Percentiles rank a stretch among this genome's conserved stretches.
Conservation (phyloP, 2,329 filamentous ascomycete species). For the Ramularia endophylla region DNA sequence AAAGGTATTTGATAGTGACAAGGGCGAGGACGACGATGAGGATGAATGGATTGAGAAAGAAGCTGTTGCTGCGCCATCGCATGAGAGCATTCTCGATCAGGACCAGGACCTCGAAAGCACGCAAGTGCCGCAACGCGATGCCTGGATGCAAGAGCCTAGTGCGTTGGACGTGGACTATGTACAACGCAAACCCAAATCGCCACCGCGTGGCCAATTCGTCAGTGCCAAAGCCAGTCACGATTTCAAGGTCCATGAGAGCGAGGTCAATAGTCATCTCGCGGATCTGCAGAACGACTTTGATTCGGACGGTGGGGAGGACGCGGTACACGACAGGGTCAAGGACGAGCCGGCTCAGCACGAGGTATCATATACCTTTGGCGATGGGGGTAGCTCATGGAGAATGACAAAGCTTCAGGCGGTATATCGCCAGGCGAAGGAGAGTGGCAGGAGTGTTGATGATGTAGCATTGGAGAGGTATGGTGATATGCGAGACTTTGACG, state of each 20-base stretch:
- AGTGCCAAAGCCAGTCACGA: conserved; percentile 55
- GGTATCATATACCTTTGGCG: conserved; percentile 80
- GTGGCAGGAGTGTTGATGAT: conserved; percentile 67
- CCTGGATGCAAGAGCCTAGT: conserved; percentile 91
- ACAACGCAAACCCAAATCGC: conserved; percentile 49
- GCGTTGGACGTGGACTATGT: conserved; percentile 80
- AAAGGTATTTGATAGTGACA: conserved; percentile 31
- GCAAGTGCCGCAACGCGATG: conserved; percentile 59
- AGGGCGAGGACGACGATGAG: conserved; percentile 40
- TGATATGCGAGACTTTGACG: conserved; percentile 76
- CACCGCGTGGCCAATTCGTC: conserved; percentile 40
- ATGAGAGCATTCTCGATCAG: conserved; percentile 41
- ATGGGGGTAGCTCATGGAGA: conserved; percentile 84
- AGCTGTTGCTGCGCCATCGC: conserved; percentile 34
- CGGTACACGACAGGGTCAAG: conserved; percentile 32
- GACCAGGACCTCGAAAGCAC: conserved; percentile 33
- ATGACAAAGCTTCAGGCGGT: conserved; percentile 92
- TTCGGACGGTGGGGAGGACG: conserved; percentile 46
- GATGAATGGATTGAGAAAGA: conserved; percentile 42
- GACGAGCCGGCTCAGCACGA: conserved; percentile 53
- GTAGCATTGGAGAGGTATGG: conserved; percentile 79
- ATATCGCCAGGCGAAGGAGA: conserved; percentile 72
- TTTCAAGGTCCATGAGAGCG: conserved; percentile 68
- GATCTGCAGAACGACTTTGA: conserved; percentile 45
- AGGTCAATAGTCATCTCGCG: conserved; percentile 69